These are phyloP conservation scores for Colletotrichum orbiculare DNA, from an alignment of 2,329 filamentous ascomycete genomes.

Conservation along the genomic window DNA sequence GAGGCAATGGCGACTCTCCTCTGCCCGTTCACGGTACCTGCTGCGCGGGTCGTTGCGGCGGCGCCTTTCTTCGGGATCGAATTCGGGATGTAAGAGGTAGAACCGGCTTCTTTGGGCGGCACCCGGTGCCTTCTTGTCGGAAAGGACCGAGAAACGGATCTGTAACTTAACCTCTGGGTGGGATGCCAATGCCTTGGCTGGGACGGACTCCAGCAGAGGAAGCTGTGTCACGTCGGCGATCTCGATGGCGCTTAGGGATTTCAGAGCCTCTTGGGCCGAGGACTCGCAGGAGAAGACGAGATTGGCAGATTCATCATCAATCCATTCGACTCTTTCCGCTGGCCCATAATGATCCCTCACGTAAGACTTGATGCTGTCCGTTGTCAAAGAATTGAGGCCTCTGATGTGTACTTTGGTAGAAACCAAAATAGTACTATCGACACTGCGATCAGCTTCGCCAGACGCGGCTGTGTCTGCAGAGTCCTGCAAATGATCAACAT, in stretches of 20 bases:
- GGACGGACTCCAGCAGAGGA: conserved; percentile 71
- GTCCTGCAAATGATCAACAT: conserved; percentile 7
- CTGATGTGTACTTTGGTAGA: conserved; percentile 80
- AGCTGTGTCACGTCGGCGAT: conserved; percentile 65
- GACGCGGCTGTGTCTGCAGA: background rate
- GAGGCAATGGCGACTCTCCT: conserved; percentile 48
- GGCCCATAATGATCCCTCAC: conserved; percentile 73
- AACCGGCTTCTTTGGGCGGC: conserved; percentile 87
- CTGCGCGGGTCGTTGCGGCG: conserved; percentile 68
- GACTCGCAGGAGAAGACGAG: conserved; percentile 75
- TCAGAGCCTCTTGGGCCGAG: conserved; percentile 64
- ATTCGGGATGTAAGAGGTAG: conserved; percentile 91
- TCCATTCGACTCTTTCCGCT: conserved; percentile 84
- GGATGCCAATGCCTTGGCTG: conserved; percentile 75
- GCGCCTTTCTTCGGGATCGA: conserved; percentile 81
- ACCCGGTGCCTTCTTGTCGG: conserved; percentile 83
- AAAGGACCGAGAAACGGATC: conserved; percentile 77
- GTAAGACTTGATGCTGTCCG: conserved; percentile 82
- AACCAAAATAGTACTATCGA: conserved; percentile 18
- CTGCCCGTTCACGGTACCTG: conserved; percentile 71
- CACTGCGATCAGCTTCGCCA: conserved; percentile 10
- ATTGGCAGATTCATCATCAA: conserved; percentile 92
- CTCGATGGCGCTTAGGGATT: conserved; percentile 62
- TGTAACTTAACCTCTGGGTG: conserved; percentile 77
- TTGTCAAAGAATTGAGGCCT: conserved; percentile 84